Evolutionary conservation across 345 rosid species (phyloP).

Genomic region (Alliaria petiolata): DNA sequence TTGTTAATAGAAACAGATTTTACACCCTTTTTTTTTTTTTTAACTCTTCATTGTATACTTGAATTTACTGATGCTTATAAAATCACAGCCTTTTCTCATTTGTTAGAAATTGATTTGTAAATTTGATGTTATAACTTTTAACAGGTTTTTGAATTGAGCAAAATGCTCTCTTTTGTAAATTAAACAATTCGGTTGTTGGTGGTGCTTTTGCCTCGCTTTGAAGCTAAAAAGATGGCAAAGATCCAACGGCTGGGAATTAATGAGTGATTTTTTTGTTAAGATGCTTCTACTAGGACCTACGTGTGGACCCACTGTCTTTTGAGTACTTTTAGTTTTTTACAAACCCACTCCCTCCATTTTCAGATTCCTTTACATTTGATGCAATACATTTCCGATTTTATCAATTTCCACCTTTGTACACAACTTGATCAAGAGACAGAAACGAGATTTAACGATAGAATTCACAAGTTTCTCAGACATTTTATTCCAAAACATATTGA

Average conservation of each 20-base stretch:
- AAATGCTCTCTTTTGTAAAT: too few species aligned
- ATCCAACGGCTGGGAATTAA: slow-evolving; percentile 28
- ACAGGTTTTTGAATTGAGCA: not conserved
- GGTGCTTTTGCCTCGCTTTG: slow-evolving; percentile 22
- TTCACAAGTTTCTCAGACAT: slow-evolving; percentile 5
- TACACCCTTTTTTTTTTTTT: not conserved
- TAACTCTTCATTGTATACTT: not conserved
- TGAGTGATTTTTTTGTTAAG: not conserved
- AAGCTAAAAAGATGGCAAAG: slow-evolving; percentile 3
- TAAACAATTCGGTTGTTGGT: slow-evolving; percentile 19
- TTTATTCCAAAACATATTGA: slow-evolving; percentile 24
- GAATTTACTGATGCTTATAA: not conserved
- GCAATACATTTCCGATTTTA: not conserved
- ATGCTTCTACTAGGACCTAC: slow-evolving; percentile 1
- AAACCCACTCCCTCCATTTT: not conserved
- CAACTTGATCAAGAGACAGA: not conserved
- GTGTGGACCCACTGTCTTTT: slow-evolving; percentile 1
- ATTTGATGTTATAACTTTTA: not conserved
- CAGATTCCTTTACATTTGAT: not conserved
- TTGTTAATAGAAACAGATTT: slow-evolving; percentile 23
- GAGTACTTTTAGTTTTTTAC: not conserved
- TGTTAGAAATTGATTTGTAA: slow-evolving; percentile 7
- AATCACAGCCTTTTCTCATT: not conserved
- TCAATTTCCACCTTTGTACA: not conserved
- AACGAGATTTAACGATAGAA: not conserved